phyloP scores from a whole-genome alignment of 441 rosid genomes.

The Capsella rubella region DNA sequence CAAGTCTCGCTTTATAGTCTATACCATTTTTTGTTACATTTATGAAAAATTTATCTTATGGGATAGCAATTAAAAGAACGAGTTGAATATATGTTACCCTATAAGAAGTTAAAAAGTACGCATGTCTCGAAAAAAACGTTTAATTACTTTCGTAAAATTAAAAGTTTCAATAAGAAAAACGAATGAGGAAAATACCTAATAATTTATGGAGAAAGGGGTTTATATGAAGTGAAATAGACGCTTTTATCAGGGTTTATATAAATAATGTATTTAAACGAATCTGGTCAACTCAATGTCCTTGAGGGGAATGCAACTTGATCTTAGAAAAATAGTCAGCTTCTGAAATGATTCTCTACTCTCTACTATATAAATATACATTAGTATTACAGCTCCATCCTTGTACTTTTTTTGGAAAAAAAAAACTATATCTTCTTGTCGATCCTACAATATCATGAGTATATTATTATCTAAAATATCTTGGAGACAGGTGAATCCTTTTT shows the following conservation, averaged over 20 bases:
- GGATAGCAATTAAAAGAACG: background rate
- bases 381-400: constrained; percentile 40
- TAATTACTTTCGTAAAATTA: too few relatives aligned
- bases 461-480: constrained; percentile 1
- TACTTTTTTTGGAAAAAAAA: constrained; percentile 25
- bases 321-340: constrained; percentile 42
- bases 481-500: constrained; percentile 24
- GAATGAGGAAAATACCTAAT: background rate
- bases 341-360: constrained; percentile 47
- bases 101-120: background rate
- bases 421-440: constrained; percentile 38
- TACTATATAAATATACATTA: constrained; percentile 7
- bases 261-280: constrained; percentile 28
- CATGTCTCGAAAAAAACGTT: too few relatives aligned
- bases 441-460: background rate
- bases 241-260: constrained; percentile 4
- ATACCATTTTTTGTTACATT: background rate
- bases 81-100: background rate
- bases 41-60: background rate
- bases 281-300: constrained; percentile 38
- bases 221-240: constrained; percentile 2
- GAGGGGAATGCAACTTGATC: constrained; percentile 44
- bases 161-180: background rate
- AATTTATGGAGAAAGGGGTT: background rate
- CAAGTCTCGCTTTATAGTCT: background rate